Conservation (phyloP, 2,329 filamentous ascomycete genomes). For the Mycocentrospora acerina region DNA sequence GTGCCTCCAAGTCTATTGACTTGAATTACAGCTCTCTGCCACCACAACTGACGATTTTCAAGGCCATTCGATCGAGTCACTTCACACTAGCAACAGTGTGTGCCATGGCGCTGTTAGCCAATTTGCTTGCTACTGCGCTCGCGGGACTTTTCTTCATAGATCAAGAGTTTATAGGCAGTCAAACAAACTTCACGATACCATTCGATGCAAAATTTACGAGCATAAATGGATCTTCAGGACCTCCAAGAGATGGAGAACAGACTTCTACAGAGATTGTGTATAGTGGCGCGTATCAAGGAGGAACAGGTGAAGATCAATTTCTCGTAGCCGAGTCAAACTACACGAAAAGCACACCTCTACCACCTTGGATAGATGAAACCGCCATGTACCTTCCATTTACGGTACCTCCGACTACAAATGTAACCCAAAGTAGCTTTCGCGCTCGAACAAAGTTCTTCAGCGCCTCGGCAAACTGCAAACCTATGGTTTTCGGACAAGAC, state of each 20-base stretch:
- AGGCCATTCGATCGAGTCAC: constrained; percentile 49
- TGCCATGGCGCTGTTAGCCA: constrained; percentile 50
- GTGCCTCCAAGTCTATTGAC: constrained; percentile 28
- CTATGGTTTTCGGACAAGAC: constrained; percentile 12
- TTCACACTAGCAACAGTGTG: constrained; percentile 51
- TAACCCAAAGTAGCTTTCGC: constrained; percentile 6
- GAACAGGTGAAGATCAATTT: constrained; percentile 39
- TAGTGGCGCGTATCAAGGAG: constrained; percentile 21
- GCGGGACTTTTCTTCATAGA: constrained; percentile 53
- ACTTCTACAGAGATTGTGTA: background rate
- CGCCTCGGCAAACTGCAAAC: constrained; percentile 34
- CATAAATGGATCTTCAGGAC: constrained; percentile 24
- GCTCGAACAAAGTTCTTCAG: constrained; percentile 38
- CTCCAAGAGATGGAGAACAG: background rate
- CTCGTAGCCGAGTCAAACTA: constrained; percentile 50
- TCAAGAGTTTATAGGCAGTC: constrained; percentile 1
- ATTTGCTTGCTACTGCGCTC: constrained; percentile 55
- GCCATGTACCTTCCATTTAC: constrained; percentile 53
- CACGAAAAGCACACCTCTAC: constrained; percentile 45
- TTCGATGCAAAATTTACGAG: constrained; percentile 14
- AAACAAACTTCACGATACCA: constrained; percentile 5
- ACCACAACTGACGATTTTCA: constrained; percentile 52
- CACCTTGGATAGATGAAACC: constrained; percentile 50
- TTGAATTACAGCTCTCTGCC: constrained; percentile 57
- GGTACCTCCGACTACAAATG: constrained; percentile 2